phyloP scores from a whole-genome alignment of 371 early-diverging fungal species.

The Basidiobolus heterosporus region DNA sequence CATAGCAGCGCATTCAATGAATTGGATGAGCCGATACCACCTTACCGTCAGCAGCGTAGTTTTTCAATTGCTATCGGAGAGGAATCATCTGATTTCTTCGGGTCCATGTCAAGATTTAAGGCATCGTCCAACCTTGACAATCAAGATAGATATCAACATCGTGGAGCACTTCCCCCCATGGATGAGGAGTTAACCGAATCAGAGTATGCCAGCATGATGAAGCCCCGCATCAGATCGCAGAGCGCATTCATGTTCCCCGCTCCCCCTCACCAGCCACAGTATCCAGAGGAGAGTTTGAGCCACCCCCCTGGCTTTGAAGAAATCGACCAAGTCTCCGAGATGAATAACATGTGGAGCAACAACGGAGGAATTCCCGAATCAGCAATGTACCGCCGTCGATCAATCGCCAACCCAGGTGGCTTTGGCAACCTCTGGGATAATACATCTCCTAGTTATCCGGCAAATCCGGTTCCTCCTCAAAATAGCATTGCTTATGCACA shows the following conservation, averaged over 20 bases:
- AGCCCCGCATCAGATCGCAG: neutral
- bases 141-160: no score
- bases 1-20: no score
- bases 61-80: no score
- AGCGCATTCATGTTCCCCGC: slow-evolving; percentile 1
- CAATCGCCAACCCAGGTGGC: slow-evolving; percentile 1
- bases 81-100: no score
- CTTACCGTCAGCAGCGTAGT: no score
- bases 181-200: neutral
- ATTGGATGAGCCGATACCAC: no score
- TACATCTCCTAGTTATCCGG: slow-evolving; percentile 1
- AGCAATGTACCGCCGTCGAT: neutral
- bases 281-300: neutral
- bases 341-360: slow-evolving; percentile 3
- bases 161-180: neutral
- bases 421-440: slow-evolving; percentile 5
- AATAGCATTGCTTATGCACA: slow-evolving; percentile 2
- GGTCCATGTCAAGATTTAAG: no score
- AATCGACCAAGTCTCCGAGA: slow-evolving; percentile 1
- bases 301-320: neutral
- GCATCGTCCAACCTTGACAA: no score
- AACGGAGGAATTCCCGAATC: slow-evolving; percentile 3
- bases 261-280: neutral
- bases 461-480: slow-evolving; percentile 4
- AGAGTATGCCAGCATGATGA: neutral